Evolutionary conservation across 2,329 filamentous ascomycete genomes (phyloP).

Genomic region (Talaromyces sp.): DNA sequence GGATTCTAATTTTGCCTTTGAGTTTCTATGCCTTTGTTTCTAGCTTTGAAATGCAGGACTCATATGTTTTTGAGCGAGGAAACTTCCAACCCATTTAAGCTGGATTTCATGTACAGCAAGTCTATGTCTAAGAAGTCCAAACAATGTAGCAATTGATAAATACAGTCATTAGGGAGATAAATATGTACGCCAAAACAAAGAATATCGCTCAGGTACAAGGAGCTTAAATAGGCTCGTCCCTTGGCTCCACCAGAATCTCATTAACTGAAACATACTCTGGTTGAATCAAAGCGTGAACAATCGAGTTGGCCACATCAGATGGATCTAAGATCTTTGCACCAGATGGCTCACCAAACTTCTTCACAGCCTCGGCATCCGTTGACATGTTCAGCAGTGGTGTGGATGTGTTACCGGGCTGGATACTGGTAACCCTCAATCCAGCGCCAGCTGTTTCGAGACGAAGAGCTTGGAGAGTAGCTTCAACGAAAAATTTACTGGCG

Average conservation of each 20-base stretch:
- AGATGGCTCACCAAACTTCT: conserved; percentile 75
- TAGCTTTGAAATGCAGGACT: not conserved
- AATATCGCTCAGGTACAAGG: not conserved
- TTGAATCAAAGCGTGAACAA: conserved; percentile 74
- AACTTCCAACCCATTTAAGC: not conserved
- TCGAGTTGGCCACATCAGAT: conserved; percentile 71
- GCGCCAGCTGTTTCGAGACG: conserved; percentile 75
- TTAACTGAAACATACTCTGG: conserved; percentile 77
- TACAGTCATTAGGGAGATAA: not conserved
- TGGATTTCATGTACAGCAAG: not conserved
- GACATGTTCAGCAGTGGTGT: conserved; percentile 75
- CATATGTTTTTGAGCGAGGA: not conserved
- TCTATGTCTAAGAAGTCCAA: not conserved
- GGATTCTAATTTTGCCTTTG: too few species aligned
- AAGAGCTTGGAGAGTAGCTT: conserved; percentile 74
- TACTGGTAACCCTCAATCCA: conserved; percentile 70
- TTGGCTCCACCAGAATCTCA: conserved; percentile 76
- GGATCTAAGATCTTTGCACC: conserved; percentile 76
- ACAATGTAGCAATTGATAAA: not conserved
- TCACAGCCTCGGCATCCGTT: conserved; percentile 73
- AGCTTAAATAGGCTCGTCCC: conserved; percentile 70
- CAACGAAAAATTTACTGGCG: conserved; percentile 82
- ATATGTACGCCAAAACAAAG: not conserved
- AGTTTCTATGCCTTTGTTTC: too few species aligned
- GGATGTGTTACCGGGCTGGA: conserved; percentile 77